Evolutionary conservation across 2,329 filamentous ascomycete genomes (phyloP).

Genomic region (Fusarium phyllophilum): DNA sequence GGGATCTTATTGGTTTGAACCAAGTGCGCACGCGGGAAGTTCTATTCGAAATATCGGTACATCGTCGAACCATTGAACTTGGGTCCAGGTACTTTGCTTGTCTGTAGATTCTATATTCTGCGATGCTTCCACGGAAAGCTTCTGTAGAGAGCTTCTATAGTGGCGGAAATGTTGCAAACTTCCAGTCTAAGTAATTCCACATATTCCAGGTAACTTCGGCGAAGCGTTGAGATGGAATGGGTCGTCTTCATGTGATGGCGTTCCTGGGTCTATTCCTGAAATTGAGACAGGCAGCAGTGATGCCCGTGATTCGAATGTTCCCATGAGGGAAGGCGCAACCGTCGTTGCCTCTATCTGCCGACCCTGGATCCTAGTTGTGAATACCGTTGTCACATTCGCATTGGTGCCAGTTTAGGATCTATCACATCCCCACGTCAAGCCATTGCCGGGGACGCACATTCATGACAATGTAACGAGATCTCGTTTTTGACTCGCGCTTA

Average conservation of each 20-base stretch:
- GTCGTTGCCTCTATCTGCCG: slow-evolving; percentile 24
- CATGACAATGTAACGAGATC: slow-evolving; percentile 18
- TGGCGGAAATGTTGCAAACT: background rate
- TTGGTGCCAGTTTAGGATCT: slow-evolving; percentile 18
- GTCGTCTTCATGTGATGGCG: background rate
- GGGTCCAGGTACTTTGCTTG: background rate
- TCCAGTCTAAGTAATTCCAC: background rate
- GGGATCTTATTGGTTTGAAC: slow-evolving; percentile 5
- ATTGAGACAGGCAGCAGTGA: background rate
- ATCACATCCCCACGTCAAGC: slow-evolving; percentile 1
- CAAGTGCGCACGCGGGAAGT: background rate
- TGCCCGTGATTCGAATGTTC: background rate
- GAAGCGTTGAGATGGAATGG: background rate
- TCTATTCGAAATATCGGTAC: background rate
- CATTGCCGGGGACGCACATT: background rate
- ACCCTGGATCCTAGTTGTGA: slow-evolving; percentile 30
- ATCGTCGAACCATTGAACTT: background rate
- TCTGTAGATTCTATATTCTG: background rate
- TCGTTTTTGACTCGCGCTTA: background rate
- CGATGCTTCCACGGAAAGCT: slow-evolving; percentile 18
- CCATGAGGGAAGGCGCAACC: slow-evolving; percentile 1
- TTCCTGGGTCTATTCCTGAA: background rate
- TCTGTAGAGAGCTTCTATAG: slow-evolving; percentile 12
- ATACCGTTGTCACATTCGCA: slow-evolving; percentile 3
- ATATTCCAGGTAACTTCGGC: background rate